phyloP scores from a whole-genome alignment of 2,329 filamentous ascomycete species.

The Fusarium graminum region DNA sequence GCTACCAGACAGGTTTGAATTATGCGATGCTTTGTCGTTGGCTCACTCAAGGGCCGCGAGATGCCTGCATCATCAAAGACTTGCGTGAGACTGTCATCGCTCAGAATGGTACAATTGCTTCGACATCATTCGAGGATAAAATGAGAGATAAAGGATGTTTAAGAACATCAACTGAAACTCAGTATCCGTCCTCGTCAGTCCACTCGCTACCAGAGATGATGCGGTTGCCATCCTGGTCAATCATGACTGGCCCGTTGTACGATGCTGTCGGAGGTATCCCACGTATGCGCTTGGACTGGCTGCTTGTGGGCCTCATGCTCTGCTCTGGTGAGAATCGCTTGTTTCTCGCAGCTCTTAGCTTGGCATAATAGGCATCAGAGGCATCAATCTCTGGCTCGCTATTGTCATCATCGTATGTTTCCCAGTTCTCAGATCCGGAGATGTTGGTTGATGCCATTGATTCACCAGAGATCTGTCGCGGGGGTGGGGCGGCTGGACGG shows the following conservation, averaged over 20 bases:
- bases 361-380: slow-evolving; percentile 84
- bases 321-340: slow-evolving; percentile 72
- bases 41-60: slow-evolving; percentile 47
- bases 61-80: slow-evolving; percentile 50
- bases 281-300: slow-evolving; percentile 66
- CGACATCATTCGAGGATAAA: slow-evolving; percentile 42
- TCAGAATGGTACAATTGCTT: slow-evolving; percentile 34
- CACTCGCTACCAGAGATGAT: slow-evolving; percentile 75
- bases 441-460: slow-evolving; percentile 81
- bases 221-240: slow-evolving; percentile 71
- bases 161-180: slow-evolving; percentile 29
- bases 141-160: slow-evolving; percentile 3
- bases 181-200: slow-evolving; percentile 74
- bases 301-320: slow-evolving; percentile 54
- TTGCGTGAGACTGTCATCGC: slow-evolving; percentile 49
- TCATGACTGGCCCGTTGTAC: slow-evolving; percentile 62
- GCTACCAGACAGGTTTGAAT: slow-evolving; percentile 26
- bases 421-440: slow-evolving; percentile 95
- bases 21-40: slow-evolving; percentile 34
- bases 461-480: slow-evolving; percentile 73
- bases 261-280: slow-evolving; percentile 64
- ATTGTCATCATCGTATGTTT: slow-evolving; percentile 91
- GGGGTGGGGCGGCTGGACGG: slow-evolving; percentile 57
- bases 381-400: slow-evolving; percentile 82
- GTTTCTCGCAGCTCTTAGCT: slow-evolving; percentile 74